Conservation (phyloP, 345 rosid genomes). For the Corchorus olitorius region DNA sequence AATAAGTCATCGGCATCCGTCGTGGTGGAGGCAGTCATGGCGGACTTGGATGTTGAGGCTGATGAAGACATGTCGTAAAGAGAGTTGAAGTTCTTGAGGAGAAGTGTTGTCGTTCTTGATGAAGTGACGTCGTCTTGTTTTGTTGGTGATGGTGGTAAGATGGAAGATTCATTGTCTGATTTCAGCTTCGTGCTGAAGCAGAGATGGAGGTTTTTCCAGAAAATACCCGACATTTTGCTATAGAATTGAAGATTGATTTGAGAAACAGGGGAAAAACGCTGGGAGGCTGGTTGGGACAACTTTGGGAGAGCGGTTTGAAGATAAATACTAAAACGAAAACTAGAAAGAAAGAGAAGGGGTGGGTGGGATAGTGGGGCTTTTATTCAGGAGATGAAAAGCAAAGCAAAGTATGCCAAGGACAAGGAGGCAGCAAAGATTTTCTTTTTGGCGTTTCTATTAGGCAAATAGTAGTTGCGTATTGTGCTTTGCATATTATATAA, state of each 20-base stretch:
- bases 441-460: neutral
- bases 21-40: constrained; percentile 33
- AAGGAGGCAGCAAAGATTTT: neutral
- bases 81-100: constrained; percentile 44
- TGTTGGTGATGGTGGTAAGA: constrained; percentile 32
- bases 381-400: neutral
- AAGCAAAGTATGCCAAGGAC: neutral
- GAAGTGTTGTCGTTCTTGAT: neutral
- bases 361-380: neutral
- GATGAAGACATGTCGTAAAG: constrained; percentile 38
- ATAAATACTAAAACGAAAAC: neutral
- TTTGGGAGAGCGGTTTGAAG: neutral
- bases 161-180: constrained; percentile 28
- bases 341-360: neutral
- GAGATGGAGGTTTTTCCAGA: constrained; percentile 64
- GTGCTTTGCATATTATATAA: neutral
- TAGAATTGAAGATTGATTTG: no score
- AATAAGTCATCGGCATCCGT: constrained; percentile 14
- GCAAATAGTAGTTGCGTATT: neutral
- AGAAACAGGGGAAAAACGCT: constrained; percentile 10
- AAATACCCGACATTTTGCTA: constrained; percentile 50
- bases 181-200: constrained; percentile 52
- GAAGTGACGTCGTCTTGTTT: constrained; percentile 22
- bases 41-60: constrained; percentile 37
- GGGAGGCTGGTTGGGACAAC: neutral